A percentile compares a stretch with the other conserved stretches of the same genome.
Conservation (phyloP, 495 filamentous ascomycete species). For the Aspergillus baeticus region DNA sequence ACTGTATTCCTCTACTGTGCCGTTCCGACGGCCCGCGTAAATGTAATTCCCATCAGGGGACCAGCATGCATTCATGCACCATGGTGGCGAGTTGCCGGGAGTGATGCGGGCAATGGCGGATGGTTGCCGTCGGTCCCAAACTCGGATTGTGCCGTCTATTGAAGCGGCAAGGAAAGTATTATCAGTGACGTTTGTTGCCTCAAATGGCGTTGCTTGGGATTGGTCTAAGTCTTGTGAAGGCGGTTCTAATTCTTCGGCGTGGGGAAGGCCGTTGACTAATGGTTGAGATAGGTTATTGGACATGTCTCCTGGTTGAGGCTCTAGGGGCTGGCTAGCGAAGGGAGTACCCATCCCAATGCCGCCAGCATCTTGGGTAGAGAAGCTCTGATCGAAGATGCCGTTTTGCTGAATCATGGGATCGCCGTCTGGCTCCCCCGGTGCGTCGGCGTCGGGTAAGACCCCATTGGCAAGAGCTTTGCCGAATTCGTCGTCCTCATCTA, state of each 20-base stretch:
- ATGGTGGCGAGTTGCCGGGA: constrained; percentile 77
- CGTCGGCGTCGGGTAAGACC: constrained; percentile 40
- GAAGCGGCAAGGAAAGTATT: constrained; percentile 83
- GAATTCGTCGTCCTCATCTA: constrained; percentile 86
- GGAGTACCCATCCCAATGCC: constrained; percentile 11
- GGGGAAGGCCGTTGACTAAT: constrained; percentile 49
- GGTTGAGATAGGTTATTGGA: constrained; percentile 26
- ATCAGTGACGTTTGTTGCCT: constrained; percentile 48
- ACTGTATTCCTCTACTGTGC: constrained; percentile 91
- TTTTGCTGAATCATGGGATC: constrained; percentile 22
- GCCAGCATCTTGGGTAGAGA: constrained; percentile 5
- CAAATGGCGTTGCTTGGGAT: constrained; percentile 27
- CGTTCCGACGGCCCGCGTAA: constrained; percentile 89
- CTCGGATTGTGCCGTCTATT: constrained; percentile 81
- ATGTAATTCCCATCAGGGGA: constrained; percentile 93
- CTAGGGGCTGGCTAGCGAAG: constrained; percentile 11
- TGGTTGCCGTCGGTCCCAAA: constrained; percentile 85
- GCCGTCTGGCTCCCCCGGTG: constrained; percentile 33
- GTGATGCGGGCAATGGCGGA: constrained; percentile 76
- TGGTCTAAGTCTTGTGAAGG: constrained; percentile 29
- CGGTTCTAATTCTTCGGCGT: constrained; percentile 46
- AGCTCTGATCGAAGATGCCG: constrained; percentile 13
- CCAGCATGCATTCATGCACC: constrained; percentile 99
- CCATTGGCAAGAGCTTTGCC: constrained; percentile 72
- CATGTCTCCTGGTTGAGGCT: constrained; percentile 17